phyloP scores from a whole-genome alignment of 228 moss, liverwort and hornwort species.

The Sphagnum magellanicum region DNA sequence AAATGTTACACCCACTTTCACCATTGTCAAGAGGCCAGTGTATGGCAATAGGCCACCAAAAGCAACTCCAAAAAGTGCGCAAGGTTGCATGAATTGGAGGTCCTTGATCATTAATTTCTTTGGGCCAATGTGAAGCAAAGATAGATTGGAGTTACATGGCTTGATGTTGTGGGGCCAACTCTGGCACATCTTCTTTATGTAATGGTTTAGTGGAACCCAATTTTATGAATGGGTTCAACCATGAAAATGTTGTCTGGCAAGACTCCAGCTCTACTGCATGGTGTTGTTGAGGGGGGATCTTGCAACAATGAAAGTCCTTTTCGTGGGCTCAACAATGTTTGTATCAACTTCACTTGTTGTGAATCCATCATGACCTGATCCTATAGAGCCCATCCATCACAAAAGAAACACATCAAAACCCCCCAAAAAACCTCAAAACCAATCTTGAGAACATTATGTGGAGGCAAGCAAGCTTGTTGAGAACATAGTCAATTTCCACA shows the following conservation, averaged over 20 bases:
- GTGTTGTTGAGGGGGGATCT: slow-evolving; percentile 11
- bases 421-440: too few species aligned
- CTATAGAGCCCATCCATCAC: too few species aligned
- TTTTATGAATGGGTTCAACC: slow-evolving; percentile 55
- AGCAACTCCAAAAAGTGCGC: slow-evolving; percentile 36
- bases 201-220: slow-evolving; percentile 32
- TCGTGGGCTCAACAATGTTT: too few species aligned
- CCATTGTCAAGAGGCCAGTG: slow-evolving; percentile 27
- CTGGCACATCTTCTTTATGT: slow-evolving; percentile 60
- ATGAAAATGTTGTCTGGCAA: slow-evolving; percentile 35
- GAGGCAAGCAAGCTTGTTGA: too few species aligned
- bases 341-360: too few species aligned
- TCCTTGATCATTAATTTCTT: slow-evolving; percentile 24
- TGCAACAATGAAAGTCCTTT: too few species aligned
- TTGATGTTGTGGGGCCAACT: slow-evolving; percentile 29
- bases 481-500: too few species aligned
- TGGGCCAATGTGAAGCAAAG: slow-evolving; percentile 55
- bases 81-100: slow-evolving; percentile 39
- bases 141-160: slow-evolving; percentile 23
- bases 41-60: slow-evolving; percentile 31
- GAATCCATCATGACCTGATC: too few species aligned
- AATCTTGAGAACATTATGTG: too few species aligned
- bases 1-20: slow-evolving; percentile 55
- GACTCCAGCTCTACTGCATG: slow-evolving; percentile 39
- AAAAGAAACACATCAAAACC: too few species aligned